phyloP scores from a whole-genome alignment of 2,329 filamentous ascomycete species.

The Rhexocercosporidium sp. region DNA sequence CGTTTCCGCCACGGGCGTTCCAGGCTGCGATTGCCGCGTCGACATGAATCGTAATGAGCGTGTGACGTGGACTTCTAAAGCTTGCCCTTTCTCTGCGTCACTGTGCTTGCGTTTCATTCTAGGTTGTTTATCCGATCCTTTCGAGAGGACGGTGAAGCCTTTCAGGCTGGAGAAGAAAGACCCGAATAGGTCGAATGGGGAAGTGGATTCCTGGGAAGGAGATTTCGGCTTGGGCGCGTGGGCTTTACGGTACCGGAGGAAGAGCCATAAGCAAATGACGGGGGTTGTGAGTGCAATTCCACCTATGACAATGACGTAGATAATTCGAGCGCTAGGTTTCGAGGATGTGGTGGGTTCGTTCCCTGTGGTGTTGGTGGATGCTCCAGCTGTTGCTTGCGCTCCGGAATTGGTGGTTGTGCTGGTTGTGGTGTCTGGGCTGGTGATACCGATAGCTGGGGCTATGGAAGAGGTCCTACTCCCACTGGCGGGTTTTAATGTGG shows the following conservation, averaged over 20 bases:
- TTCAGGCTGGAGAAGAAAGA: background rate
- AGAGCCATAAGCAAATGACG: slow-evolving; percentile 19
- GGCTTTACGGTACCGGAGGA: slow-evolving; percentile 9
- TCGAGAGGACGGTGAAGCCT: background rate
- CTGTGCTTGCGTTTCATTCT: slow-evolving; percentile 8
- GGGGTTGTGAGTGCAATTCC: slow-evolving; percentile 16
- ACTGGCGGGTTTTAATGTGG: slow-evolving; percentile 9
- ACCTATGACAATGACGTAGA: slow-evolving; percentile 15
- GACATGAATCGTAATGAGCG: background rate
- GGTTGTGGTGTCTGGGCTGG: background rate
- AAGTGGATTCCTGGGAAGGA: background rate
- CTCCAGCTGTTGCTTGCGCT: background rate
- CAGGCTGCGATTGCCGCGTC: background rate
- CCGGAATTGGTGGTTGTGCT: background rate
- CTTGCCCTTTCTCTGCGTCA: slow-evolving; percentile 8
- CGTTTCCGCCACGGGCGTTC: background rate
- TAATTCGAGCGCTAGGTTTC: background rate
- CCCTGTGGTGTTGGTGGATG: background rate
- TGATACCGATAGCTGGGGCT: background rate
- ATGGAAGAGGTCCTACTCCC: background rate
- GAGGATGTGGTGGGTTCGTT: background rate
- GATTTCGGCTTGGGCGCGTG: background rate
- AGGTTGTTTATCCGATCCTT: background rate
- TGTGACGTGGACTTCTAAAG: slow-evolving; percentile 1
- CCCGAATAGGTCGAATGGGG: background rate